phyloP scores from a whole-genome alignment of 208 protist species.

The Leishmania arabica region DNA sequence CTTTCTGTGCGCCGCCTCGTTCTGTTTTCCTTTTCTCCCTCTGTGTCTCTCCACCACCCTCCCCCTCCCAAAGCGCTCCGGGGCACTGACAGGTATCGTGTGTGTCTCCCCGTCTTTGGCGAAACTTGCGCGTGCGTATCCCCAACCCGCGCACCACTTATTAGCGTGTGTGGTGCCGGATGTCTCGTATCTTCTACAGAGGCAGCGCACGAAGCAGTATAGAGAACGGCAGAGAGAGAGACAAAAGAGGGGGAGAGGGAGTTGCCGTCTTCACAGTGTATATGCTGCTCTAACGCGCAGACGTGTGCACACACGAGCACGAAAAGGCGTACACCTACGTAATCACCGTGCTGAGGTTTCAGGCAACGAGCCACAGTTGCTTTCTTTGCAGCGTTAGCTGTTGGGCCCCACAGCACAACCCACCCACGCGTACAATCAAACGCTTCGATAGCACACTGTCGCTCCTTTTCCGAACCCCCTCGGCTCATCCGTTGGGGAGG shows the following conservation, averaged over 20 bases:
- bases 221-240: background rate
- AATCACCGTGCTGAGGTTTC: too few relatives aligned
- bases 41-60: conserved; percentile 1
- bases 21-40: background rate
- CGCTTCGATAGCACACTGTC: background rate
- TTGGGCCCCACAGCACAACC: background rate
- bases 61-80: background rate
- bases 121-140: background rate
- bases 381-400: background rate
- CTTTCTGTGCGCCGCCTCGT: background rate
- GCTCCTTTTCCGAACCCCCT: background rate
- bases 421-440: background rate
- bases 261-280: background rate
- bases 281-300: background rate
- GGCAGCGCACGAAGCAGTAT: background rate
- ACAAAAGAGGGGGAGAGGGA: background rate
- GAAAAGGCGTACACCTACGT: background rate
- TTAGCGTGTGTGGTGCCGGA: background rate
- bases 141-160: background rate
- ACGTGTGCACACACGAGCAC: too few relatives aligned
- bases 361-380: background rate
- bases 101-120: background rate
- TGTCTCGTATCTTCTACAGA: background rate
- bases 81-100: background rate
- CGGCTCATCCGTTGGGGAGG: background rate